A percentile compares a stretch with the other conserved stretches of the same genome.
These are phyloP conservation scores for Boletus speciosus DNA, from an alignment of 768 basidiomycete genomes.

Conservation along the genomic window DNA sequence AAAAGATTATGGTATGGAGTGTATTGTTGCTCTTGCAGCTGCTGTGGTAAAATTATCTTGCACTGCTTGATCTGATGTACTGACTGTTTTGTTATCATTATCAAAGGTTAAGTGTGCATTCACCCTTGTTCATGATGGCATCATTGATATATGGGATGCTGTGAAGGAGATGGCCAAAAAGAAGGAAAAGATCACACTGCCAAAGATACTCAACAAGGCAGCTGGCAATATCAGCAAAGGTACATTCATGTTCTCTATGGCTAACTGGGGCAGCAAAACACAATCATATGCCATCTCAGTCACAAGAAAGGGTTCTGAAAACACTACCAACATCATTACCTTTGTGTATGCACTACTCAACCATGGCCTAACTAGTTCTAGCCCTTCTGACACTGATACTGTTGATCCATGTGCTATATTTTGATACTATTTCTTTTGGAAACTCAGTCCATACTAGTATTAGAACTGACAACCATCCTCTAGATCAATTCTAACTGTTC, in stretches of 20 bases:
- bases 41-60: too few species aligned
- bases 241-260: not conserved
- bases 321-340: not conserved
- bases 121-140: not conserved
- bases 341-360: not conserved
- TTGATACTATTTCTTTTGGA: too few species aligned
- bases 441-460: too few species aligned
- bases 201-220: constrained; percentile 1
- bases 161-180: not conserved
- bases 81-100: too few species aligned
- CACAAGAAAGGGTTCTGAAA: too few species aligned
- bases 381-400: not conserved
- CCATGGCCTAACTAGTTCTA: too few species aligned
- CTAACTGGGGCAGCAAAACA: not conserved
- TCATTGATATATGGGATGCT: not conserved
- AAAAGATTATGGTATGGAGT: too few species aligned
- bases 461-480: not conserved
- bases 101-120: not conserved
- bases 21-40: too few species aligned
- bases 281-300: not conserved
- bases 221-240: constrained; percentile 6
- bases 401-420: not conserved
- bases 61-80: too few species aligned
- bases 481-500: not conserved
- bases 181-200: not conserved